These are phyloP conservation scores for Rehmannia glutinosa DNA, from an alignment of 257 asterid genomes.

Conservation along the genomic window DNA sequence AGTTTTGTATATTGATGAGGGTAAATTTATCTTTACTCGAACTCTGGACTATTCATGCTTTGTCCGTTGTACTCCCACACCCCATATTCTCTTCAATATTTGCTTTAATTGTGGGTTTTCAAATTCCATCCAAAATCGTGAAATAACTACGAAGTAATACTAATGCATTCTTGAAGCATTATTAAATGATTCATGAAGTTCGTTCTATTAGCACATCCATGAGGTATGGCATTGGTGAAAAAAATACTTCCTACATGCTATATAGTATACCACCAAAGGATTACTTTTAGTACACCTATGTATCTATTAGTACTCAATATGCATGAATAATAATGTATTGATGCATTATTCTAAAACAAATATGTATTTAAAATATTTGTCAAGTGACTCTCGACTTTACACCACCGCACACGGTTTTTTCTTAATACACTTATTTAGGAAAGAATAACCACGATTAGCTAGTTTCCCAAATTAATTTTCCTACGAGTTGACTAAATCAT, in stretches of 20 bases:
- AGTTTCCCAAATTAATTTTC: no score
- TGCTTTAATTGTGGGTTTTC: not conserved
- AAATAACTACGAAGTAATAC: not conserved
- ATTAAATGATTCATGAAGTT: not conserved
- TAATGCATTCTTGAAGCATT: not conserved
- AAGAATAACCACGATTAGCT: no score
- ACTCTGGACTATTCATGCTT: not conserved
- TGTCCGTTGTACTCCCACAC: not conserved
- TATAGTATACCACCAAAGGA: not conserved
- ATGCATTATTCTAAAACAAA: not conserved
- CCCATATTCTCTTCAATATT: not conserved
- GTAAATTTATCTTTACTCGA: not conserved
- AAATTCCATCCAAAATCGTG: not conserved
- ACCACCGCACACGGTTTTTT: no score
- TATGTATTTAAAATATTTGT: no score
- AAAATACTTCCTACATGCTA: not conserved
- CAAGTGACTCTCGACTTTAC: no score
- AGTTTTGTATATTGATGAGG: not conserved
- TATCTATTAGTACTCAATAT: not conserved
- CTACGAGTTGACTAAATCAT: no score
- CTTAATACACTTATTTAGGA: no score
- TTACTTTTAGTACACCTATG: not conserved
- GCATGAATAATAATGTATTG: not conserved
- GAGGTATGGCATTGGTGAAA: not conserved
- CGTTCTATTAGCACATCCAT: not conserved